A percentile compares a stretch with the other conserved stretches of the same genome.
Conservation (phyloP, 2,329 filamentous ascomycete species). For the Chaetomiaceae sp. region DNA sequence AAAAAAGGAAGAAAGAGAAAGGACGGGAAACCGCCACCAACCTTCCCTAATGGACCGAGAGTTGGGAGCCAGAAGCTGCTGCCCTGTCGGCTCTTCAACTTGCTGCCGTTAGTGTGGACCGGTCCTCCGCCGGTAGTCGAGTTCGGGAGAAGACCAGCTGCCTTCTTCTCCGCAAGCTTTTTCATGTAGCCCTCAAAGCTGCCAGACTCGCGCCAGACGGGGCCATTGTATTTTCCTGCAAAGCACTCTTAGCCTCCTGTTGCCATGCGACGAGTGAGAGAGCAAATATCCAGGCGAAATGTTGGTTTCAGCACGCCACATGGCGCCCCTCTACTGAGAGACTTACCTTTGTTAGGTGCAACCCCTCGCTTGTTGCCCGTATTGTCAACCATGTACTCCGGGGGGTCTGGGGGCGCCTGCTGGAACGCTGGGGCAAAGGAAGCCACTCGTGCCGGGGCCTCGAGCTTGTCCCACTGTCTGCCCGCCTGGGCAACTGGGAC, state of each 20-base stretch:
- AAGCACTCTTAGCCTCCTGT: neutral
- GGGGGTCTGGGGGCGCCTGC: neutral
- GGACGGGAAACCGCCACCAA: neutral
- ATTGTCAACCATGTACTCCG: neutral
- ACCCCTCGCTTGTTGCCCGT: neutral
- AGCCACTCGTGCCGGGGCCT: neutral
- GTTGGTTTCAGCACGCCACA: neutral
- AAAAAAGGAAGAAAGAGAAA: too few relatives aligned
- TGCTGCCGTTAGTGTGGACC: neutral
- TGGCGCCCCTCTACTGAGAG: neutral
- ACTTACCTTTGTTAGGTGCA: neutral
- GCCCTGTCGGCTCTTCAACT: neutral
- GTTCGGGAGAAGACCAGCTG: neutral
- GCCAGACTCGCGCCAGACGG: neutral
- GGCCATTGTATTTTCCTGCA: neutral
- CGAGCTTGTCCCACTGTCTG: neutral
- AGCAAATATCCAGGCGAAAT: too few relatives aligned
- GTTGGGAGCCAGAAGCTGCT: neutral
- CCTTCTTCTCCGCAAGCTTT: neutral
- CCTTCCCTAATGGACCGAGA: neutral
- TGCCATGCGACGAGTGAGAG: neutral
- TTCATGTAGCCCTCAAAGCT: neutral
- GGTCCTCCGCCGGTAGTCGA: neutral
- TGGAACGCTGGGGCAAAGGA: neutral
- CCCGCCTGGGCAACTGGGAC: neutral